A percentile compares a stretch with the other conserved stretches of the same genome.
These are phyloP conservation scores for Staphylotrichum tortipilum DNA, from an alignment of 495 filamentous ascomycete species.

Conservation along the genomic window DNA sequence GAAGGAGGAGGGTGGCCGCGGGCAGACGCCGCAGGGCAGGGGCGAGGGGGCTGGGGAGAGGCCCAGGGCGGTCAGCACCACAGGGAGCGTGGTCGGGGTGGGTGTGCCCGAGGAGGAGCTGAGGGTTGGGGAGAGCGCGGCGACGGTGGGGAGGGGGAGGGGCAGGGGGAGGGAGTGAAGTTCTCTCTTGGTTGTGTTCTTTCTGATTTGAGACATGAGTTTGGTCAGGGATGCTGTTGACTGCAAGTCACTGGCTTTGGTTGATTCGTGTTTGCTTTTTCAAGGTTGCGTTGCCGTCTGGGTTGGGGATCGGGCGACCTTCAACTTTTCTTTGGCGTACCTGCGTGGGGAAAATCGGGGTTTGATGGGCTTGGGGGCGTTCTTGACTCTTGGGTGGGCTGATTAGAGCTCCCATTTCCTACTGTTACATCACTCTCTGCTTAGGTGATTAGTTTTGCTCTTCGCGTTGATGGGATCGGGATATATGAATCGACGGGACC, in stretches of 20 bases:
- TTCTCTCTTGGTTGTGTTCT: neutral
- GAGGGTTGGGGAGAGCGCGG: constrained; percentile 48
- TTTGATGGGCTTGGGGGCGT: too few species aligned
- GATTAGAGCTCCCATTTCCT: neutral
- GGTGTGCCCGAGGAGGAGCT: constrained; percentile 44
- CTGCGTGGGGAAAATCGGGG: neutral
- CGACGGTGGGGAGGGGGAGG: neutral
- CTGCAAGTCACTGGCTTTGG: too few species aligned
- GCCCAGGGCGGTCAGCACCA: constrained; percentile 28
- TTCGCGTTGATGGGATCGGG: too few species aligned
- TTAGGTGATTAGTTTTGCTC: too few species aligned
- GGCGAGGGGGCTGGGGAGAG: constrained; percentile 23
- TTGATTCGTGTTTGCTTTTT: neutral
- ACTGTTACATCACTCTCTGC: too few species aligned
- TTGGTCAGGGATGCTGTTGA: too few species aligned
- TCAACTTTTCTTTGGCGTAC: neutral
- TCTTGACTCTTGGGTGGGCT: neutral
- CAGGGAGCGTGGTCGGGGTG: constrained; percentile 26
- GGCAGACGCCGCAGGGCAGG: neutral
- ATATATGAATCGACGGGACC: too few species aligned
- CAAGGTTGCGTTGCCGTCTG: neutral
- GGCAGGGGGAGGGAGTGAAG: neutral
- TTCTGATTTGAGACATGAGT: neutral
- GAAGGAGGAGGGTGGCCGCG: constrained; percentile 10
- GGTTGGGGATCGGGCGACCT: too few species aligned